A percentile compares a stretch with the other conserved stretches of the same genome.
Evolutionary conservation across 177 flowering plant genomes (phyloP).

Genomic region (Vitis hybrid): DNA sequence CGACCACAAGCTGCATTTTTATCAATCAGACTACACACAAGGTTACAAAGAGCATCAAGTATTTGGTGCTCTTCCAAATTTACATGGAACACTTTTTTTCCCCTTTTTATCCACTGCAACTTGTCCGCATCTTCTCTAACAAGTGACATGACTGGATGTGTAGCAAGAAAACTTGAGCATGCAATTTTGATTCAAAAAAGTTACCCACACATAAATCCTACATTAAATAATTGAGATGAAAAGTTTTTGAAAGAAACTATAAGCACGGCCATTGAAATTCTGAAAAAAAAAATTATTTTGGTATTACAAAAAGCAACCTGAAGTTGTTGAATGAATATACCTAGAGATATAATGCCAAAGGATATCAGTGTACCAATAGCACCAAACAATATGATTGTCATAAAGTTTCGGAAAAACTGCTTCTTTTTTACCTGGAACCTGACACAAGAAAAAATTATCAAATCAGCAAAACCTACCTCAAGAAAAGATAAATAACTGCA

Average conservation of each 20-base stretch:
- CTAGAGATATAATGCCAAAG: conserved; percentile 48
- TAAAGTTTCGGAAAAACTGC: conserved; percentile 69
- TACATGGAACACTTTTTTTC: not conserved
- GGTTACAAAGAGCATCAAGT: not conserved
- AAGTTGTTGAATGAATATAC: conserved; percentile 25
- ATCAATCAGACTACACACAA: not conserved
- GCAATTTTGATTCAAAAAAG: not conserved
- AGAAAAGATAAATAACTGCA: not conserved
- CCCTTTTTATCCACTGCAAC: not conserved
- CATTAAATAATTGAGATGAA: too few species aligned
- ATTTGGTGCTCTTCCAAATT: not conserved
- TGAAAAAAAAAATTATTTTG: not conserved
- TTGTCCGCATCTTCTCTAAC: not conserved
- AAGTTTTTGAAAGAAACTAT: too few species aligned
- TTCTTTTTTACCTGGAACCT: conserved; percentile 78
- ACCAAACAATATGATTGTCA: conserved; percentile 61
- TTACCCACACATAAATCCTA: not conserved
- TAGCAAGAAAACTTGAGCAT: not conserved
- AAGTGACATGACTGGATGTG: not conserved
- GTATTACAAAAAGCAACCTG: not conserved
- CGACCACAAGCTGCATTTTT: not conserved
- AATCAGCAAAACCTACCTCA: not conserved
- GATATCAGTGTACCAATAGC: conserved; percentile 69
- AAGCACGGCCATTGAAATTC: not conserved
- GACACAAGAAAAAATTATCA: conserved; percentile 6